phyloP scores from a whole-genome alignment of 768 basidiomycete genomes.

The Gautieria morchelliformis region DNA sequence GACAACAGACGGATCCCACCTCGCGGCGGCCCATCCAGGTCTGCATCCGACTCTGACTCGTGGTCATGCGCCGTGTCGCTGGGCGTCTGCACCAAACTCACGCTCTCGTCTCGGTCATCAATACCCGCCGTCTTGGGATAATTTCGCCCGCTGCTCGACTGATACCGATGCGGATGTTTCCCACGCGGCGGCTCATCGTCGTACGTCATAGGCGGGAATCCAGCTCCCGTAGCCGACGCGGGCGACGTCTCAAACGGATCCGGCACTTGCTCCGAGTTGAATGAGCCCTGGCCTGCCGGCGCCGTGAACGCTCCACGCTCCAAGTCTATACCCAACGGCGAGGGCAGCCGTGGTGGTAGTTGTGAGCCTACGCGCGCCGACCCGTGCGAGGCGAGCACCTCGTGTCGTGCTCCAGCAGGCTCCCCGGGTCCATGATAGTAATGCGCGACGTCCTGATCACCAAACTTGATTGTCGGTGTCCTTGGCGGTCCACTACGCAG shows the following conservation, averaged over 20 bases:
- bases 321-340: slow-evolving; percentile 11
- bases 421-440: slow-evolving; percentile 55
- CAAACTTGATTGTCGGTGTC: slow-evolving; percentile 70
- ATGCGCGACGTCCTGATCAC: slow-evolving; percentile 62
- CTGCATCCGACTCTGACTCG: neutral
- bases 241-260: slow-evolving; percentile 24
- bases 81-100: slow-evolving; percentile 13
- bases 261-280: neutral
- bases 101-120: slow-evolving; percentile 54
- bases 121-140: slow-evolving; percentile 28
- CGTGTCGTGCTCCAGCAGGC: slow-evolving; percentile 35
- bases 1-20: slow-evolving; percentile 6
- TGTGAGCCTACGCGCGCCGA: slow-evolving; percentile 11
- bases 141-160: slow-evolving; percentile 23
- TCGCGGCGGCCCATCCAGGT: neutral
- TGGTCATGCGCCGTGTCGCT: neutral
- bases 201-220: slow-evolving; percentile 9
- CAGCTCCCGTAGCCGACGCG: slow-evolving; percentile 20
- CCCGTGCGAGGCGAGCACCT: slow-evolving; percentile 29
- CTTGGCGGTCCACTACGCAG: slow-evolving; percentile 19
- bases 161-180: slow-evolving; percentile 15
- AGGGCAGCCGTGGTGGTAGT: slow-evolving; percentile 19
- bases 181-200: slow-evolving; percentile 10
- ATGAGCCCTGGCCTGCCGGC: slow-evolving; percentile 15
- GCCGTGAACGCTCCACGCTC: slow-evolving; percentile 24